Percentiles rank a stretch among this genome's conserved stretches.
Conservation (phyloP, 257 asterid genomes). For the Nicotiana sylvestris region DNA sequence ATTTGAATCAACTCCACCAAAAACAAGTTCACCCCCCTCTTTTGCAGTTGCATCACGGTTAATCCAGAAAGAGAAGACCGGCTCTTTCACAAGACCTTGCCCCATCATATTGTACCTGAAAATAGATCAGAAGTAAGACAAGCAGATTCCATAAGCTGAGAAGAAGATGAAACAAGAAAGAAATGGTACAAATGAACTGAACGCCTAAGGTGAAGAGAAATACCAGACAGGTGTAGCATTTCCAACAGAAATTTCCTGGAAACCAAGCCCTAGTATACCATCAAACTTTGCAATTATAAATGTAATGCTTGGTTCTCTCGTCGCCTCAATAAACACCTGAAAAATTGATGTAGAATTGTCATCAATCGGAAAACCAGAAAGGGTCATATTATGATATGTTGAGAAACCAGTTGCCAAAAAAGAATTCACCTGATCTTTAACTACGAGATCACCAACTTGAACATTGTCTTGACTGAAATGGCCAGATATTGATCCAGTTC, state of each 20-base stretch:
- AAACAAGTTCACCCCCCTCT: slow-evolving; percentile 81
- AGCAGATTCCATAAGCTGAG: background rate
- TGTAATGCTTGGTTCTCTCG: slow-evolving; percentile 74
- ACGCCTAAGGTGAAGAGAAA: background rate
- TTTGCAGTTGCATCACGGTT: slow-evolving; percentile 65
- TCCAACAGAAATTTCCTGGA: slow-evolving; percentile 86
- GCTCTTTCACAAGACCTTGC: slow-evolving; percentile 72
- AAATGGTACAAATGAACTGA: background rate
- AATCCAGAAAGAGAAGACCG: slow-evolving; percentile 81
- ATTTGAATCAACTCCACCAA: slow-evolving; percentile 75
- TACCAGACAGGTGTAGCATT: slow-evolving; percentile 88
- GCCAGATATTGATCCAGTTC: slow-evolving; percentile 89
- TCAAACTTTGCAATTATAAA: slow-evolving; percentile 78
- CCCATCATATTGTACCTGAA: slow-evolving; percentile 79
- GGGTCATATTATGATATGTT: background rate
- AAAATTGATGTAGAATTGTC: background rate
- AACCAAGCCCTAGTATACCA: slow-evolving; percentile 93
- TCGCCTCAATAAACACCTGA: slow-evolving; percentile 82
- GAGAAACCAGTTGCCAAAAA: background rate
- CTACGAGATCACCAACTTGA: slow-evolving; percentile 78
- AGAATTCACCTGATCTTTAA: slow-evolving; percentile 73
- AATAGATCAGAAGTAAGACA: background rate
- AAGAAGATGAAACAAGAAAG: background rate
- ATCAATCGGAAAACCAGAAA: background rate
- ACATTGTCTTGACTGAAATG: slow-evolving; percentile 84